A percentile compares a stretch with the other conserved stretches of the same genome.
Conservation (phyloP, 2,329 filamentous ascomycete genomes). For the Metarhizium robertsii region DNA sequence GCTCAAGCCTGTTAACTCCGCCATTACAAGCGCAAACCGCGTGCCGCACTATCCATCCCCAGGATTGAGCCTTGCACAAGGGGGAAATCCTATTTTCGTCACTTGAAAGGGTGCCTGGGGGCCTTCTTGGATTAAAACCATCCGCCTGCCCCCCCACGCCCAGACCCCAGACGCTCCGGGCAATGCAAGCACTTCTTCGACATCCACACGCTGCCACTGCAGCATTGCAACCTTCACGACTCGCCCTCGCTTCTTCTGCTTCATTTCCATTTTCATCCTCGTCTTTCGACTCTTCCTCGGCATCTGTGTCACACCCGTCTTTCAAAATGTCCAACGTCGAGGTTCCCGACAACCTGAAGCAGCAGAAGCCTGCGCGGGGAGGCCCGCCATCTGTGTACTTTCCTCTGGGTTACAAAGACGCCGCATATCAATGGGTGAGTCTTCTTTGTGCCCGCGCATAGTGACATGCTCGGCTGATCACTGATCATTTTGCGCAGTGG, state of each 20-base stretch:
- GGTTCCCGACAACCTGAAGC: conserved; percentile 14
- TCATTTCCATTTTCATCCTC: conserved; percentile 6
- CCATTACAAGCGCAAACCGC: not conserved
- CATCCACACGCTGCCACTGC: not conserved
- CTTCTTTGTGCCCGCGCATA: not conserved
- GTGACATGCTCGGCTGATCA: not conserved
- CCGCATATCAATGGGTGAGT: conserved; percentile 79
- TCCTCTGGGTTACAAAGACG: conserved; percentile 84
- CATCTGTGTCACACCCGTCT: conserved; percentile 3
- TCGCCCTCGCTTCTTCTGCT: not conserved
- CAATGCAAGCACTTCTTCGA: not conserved
- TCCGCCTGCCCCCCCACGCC: not conserved
- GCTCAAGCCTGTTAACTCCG: conserved; percentile 10
- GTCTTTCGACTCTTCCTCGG: conserved; percentile 7
- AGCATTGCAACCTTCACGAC: not conserved
- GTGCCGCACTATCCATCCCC: conserved; percentile 1
- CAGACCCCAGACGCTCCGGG: not conserved
- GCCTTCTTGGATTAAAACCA: not conserved
- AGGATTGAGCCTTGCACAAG: no score
- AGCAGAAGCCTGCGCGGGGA: conserved; percentile 14
- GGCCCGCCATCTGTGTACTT: conserved; percentile 46
- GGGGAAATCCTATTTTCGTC: no score
- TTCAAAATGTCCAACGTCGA: conserved; percentile 25
- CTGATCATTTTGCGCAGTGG: conserved; percentile 50
- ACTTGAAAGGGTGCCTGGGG: no score